Evolutionary conservation across 1,284 basidiomycete species (phyloP).

Genomic region (Ustilago curta): DNA sequence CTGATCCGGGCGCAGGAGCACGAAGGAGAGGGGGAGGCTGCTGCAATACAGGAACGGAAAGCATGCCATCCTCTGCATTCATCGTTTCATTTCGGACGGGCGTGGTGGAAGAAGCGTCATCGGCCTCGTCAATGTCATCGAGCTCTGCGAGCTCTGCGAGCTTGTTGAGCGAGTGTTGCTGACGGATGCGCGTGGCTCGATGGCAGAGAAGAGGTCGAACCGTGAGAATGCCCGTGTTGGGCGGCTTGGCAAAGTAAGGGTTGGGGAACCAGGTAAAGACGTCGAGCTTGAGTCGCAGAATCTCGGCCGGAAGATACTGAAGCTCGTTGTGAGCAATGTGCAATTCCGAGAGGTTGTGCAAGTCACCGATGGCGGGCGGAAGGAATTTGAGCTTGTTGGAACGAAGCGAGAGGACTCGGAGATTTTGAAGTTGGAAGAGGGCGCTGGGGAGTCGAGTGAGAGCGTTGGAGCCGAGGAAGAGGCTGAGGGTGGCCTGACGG

Average conservation of each 20-base stretch:
- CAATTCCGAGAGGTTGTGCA: slow-evolving; percentile 61
- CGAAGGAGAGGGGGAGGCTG: slow-evolving; percentile 46
- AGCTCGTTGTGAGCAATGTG: slow-evolving; percentile 62
- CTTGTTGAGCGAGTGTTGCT: slow-evolving; percentile 18
- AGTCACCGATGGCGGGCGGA: slow-evolving; percentile 62
- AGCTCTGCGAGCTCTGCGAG: slow-evolving; percentile 28
- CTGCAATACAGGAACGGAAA: slow-evolving; percentile 7
- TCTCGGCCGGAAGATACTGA: slow-evolving; percentile 63
- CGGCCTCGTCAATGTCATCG: slow-evolving; percentile 23
- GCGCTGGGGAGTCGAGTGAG: slow-evolving; percentile 63
- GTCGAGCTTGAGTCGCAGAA: slow-evolving; percentile 60
- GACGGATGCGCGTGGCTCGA: slow-evolving; percentile 20
- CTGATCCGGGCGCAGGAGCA: slow-evolving; percentile 15
- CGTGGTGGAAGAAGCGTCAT: slow-evolving; percentile 30
- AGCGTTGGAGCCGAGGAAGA: slow-evolving; percentile 53
- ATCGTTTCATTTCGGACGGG: slow-evolving; percentile 18
- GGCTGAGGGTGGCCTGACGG: slow-evolving; percentile 47
- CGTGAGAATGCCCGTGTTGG: slow-evolving; percentile 35
- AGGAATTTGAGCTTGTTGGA: slow-evolving; percentile 62
- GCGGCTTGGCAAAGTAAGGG: slow-evolving; percentile 54
- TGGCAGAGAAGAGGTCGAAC: slow-evolving; percentile 39
- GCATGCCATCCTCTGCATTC: background rate
- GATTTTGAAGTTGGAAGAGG: slow-evolving; percentile 63
- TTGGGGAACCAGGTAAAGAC: slow-evolving; percentile 65
- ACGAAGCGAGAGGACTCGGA: slow-evolving; percentile 65